phyloP scores from a whole-genome alignment of 228 moss, liverwort and hornwort species.

The Sphagnum magellanicum region DNA sequence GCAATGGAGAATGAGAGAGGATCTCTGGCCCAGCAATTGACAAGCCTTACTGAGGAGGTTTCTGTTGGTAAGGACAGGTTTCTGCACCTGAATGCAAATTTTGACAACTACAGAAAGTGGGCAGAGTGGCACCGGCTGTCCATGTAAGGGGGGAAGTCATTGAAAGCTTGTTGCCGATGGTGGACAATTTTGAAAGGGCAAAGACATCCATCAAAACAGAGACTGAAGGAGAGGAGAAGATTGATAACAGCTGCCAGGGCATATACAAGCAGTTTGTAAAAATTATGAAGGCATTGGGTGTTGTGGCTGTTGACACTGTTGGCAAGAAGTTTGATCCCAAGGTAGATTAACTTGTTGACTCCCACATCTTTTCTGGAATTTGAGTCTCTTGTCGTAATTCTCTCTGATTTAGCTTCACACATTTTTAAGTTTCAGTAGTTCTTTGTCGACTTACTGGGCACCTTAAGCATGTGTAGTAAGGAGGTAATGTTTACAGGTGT shows the following conservation, averaged over 20 bases:
- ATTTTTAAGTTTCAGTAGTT: too few species aligned
- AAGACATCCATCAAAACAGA: slow-evolving; percentile 77
- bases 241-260: slow-evolving; percentile 89
- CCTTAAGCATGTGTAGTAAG: too few species aligned
- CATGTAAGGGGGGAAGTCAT: too few species aligned
- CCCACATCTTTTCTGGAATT: too few species aligned
- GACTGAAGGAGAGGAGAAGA: slow-evolving; percentile 90
- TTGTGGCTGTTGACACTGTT: slow-evolving; percentile 88
- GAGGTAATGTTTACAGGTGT: too few species aligned
- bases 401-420: too few species aligned
- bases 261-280: slow-evolving; percentile 99
- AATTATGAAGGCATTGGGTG: slow-evolving; percentile 92
- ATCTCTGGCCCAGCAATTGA: slow-evolving; percentile 61
- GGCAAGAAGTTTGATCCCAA: slow-evolving; percentile 87
- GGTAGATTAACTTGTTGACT: slow-evolving; percentile 11
- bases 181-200: slow-evolving; percentile 97
- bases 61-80: slow-evolving; percentile 62
- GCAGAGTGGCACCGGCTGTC: slow-evolving; percentile 72
- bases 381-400: too few species aligned
- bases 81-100: slow-evolving; percentile 92
- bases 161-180: slow-evolving; percentile 87
- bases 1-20: slow-evolving; percentile 57
- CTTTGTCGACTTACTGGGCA: too few species aligned
- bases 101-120: slow-evolving; percentile 95
- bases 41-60: slow-evolving; percentile 60